These are phyloP conservation scores for Cystobasidium sp. DNA, from an alignment of 1,284 basidiomycete species.

Conservation along the genomic window DNA sequence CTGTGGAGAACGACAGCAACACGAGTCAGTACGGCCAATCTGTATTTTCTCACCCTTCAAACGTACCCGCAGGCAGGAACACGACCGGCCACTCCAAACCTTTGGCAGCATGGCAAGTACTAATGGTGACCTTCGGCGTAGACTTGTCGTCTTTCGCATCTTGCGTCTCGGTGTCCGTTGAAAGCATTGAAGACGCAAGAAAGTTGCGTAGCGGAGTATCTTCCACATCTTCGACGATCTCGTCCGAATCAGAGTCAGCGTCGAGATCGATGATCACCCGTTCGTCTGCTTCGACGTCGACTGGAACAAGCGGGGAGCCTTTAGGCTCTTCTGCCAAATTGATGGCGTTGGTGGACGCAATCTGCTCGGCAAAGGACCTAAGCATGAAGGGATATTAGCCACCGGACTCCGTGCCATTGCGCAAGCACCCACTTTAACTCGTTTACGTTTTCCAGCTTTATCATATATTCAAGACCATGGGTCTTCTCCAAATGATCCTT, in stretches of 20 bases:
- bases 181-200: constrained; percentile 80
- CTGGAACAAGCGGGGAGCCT: background rate
- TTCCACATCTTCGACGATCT: constrained; percentile 38
- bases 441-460: constrained; percentile 82
- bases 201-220: constrained; percentile 74
- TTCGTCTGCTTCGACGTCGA: background rate
- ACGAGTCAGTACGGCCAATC: constrained; percentile 5
- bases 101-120: constrained; percentile 88
- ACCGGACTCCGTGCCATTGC: too few relatives aligned
- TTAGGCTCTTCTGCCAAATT: background rate
- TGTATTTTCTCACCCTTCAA: background rate
- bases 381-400: background rate
- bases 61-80: constrained; percentile 70
- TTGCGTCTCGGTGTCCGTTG: constrained; percentile 74
- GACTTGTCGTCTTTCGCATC: constrained; percentile 63
- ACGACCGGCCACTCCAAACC: constrained; percentile 91
- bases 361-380: constrained; percentile 41
- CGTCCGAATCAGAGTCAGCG: constrained; percentile 21
- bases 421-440: constrained; percentile 64
- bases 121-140: constrained; percentile 74
- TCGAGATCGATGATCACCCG: constrained; percentile 25
- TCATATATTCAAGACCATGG: constrained; percentile 70
- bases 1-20: constrained; percentile 57
- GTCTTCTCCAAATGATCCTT: constrained; percentile 71
- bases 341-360: constrained; percentile 1